phyloP scores from a whole-genome alignment of 441 rosid species.

The Pelargonium australe region DNA sequence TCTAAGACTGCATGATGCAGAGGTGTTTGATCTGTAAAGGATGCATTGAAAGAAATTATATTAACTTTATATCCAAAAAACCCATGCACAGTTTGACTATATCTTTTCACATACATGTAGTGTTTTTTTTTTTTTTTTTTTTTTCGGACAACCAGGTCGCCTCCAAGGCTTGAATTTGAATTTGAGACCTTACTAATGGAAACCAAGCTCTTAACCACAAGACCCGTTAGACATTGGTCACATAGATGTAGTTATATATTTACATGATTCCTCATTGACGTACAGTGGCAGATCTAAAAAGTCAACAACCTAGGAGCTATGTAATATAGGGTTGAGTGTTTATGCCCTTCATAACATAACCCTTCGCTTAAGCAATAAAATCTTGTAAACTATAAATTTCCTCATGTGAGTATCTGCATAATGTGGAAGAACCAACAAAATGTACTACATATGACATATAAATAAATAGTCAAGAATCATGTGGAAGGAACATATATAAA shows the following conservation, averaged over 20 bases:
- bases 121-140: too few species aligned
- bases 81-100: not conserved
- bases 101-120: not conserved
- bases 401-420: not conserved
- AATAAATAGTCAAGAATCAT: too few species aligned
- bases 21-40: slow-evolving; percentile 10
- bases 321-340: not conserved
- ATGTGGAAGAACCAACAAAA: not conserved
- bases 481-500: too few species aligned
- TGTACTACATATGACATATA: not conserved
- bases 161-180: not conserved
- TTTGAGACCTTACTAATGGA: too few species aligned
- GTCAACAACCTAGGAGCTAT: not conserved
- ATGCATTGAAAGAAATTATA: not conserved
- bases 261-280: not conserved
- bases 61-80: not conserved
- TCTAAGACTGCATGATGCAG: slow-evolving; percentile 14
- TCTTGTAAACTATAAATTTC: not conserved
- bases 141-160: not conserved
- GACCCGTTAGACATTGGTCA: too few species aligned
- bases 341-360: not conserved
- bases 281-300: not conserved
- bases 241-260: too few species aligned
- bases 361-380: too few species aligned
- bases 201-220: too few species aligned